Evolutionary conservation across 1,284 basidiomycete species (phyloP).

Genomic region (Sutorius eximius): DNA sequence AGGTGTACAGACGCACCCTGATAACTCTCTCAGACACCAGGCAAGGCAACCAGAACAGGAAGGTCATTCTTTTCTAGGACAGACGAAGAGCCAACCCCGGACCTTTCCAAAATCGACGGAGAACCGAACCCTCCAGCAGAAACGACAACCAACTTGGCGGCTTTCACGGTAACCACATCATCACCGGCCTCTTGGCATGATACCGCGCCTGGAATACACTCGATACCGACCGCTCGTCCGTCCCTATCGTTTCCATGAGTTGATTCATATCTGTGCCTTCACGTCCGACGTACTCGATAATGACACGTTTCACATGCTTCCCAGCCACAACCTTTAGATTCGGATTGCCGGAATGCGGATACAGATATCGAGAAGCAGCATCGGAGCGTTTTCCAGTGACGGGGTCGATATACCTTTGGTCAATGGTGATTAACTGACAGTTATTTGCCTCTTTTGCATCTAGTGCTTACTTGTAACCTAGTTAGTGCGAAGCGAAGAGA

Average conservation of each 20-base stretch:
- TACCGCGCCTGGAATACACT: conserved; percentile 45
- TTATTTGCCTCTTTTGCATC: too few relatives aligned
- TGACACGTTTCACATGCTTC: conserved; percentile 45
- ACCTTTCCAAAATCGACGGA: conserved; percentile 54
- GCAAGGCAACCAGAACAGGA: conserved; percentile 44
- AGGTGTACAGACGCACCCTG: conserved; percentile 37
- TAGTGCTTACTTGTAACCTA: conserved; percentile 7
- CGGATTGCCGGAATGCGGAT: conserved; percentile 45
- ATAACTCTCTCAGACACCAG: conserved; percentile 58
- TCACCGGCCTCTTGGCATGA: conserved; percentile 16
- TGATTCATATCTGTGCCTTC: not conserved
- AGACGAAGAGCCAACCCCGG: conserved; percentile 46
- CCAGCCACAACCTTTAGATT: conserved; percentile 43
- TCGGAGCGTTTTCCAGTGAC: conserved; percentile 58
- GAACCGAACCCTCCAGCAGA: conserved; percentile 56
- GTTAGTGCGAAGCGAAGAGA: not conserved
- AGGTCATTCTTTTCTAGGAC: conserved; percentile 45
- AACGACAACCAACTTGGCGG: conserved; percentile 47
- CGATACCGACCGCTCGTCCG: conserved; percentile 54
- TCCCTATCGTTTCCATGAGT: conserved; percentile 35
- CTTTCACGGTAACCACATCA: conserved; percentile 34
- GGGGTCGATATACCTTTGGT: conserved; percentile 48
- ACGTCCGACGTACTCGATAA: conserved; percentile 44
- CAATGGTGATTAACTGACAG: not conserved
- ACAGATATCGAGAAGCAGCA: conserved; percentile 56